Conservation (phyloP, 2,329 filamentous ascomycete genomes). For the Monilinia fructicola region DNA sequence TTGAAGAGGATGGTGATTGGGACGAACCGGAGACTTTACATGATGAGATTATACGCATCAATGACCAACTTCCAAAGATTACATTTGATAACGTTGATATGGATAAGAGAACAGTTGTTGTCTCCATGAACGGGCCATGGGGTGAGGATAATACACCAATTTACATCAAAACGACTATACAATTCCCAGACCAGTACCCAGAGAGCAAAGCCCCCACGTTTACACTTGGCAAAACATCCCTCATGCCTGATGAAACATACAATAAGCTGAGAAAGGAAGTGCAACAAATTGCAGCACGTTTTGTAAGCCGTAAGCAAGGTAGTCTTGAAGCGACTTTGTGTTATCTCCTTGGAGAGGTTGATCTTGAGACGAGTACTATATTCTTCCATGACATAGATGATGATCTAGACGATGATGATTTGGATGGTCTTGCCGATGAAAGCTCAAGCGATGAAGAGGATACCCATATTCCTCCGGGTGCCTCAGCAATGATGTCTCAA, state of each 20-base stretch:
- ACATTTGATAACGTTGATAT: slow-evolving; percentile 64
- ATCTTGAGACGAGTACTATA: slow-evolving; percentile 59
- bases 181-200: slow-evolving; percentile 60
- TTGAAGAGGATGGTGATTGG: slow-evolving; percentile 49
- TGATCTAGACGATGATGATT: slow-evolving; percentile 60
- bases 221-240: slow-evolving; percentile 59
- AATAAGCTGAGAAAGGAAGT: slow-evolving; percentile 55
- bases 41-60: slow-evolving; percentile 64
- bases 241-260: slow-evolving; percentile 58
- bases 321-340: slow-evolving; percentile 62
- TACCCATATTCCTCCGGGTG: slow-evolving; percentile 41
- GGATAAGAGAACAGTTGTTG: slow-evolving; percentile 57
- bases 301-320: slow-evolving; percentile 58
- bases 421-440: slow-evolving; percentile 63
- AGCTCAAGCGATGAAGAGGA: slow-evolving; percentile 86
- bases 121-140: slow-evolving; percentile 66
- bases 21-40: slow-evolving; percentile 59
- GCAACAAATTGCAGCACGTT: slow-evolving; percentile 55
- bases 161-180: slow-evolving; percentile 61
- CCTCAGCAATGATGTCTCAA: slow-evolving; percentile 58
- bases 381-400: slow-evolving; percentile 57
- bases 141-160: slow-evolving; percentile 56
- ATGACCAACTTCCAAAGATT: slow-evolving; percentile 61
- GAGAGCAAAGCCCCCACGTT: slow-evolving; percentile 59
- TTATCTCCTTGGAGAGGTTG: slow-evolving; percentile 62